Evolutionary conservation across 345 rosid genomes (phyloP).

Genomic region (Gossypium longicalyx): DNA sequence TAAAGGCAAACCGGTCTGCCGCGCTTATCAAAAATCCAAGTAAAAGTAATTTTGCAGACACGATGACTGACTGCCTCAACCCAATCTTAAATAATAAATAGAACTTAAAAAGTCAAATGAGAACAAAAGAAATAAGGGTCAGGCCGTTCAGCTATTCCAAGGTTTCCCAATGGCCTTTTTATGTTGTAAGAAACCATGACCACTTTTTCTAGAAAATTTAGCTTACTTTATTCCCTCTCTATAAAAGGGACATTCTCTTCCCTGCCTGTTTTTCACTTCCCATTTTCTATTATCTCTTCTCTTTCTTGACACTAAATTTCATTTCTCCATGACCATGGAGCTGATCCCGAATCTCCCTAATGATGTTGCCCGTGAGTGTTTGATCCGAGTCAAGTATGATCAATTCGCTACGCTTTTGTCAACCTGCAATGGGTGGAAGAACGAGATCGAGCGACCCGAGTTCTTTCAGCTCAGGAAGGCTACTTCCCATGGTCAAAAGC

Average conservation of each 20-base stretch:
- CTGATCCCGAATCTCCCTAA: constrained; percentile 59
- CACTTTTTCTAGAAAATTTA: neutral
- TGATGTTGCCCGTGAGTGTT: constrained; percentile 57
- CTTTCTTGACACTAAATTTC: neutral
- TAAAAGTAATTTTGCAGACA: neutral
- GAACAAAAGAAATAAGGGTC: neutral
- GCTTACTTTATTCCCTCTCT: neutral
- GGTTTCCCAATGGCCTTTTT: neutral
- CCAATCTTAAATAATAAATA: neutral
- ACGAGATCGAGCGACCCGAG: constrained; percentile 41
- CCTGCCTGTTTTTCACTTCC: neutral
- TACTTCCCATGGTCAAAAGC: constrained; percentile 34
- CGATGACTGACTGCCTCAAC: neutral
- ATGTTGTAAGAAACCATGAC: neutral
- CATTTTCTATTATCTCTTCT: neutral
- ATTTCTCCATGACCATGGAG: constrained; percentile 31
- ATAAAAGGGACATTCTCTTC: neutral
- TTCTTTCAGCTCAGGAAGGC: constrained; percentile 38
- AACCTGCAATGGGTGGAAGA: constrained; percentile 56
- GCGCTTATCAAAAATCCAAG: neutral
- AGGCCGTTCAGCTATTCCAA: neutral
- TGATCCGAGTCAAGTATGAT: constrained; percentile 43
- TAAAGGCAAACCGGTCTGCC: neutral
- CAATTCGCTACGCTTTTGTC: constrained; percentile 39
- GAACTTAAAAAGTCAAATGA: neutral